phyloP scores from a whole-genome alignment of 441 rosid genomes.

The Biscutella laevigata region DNA sequence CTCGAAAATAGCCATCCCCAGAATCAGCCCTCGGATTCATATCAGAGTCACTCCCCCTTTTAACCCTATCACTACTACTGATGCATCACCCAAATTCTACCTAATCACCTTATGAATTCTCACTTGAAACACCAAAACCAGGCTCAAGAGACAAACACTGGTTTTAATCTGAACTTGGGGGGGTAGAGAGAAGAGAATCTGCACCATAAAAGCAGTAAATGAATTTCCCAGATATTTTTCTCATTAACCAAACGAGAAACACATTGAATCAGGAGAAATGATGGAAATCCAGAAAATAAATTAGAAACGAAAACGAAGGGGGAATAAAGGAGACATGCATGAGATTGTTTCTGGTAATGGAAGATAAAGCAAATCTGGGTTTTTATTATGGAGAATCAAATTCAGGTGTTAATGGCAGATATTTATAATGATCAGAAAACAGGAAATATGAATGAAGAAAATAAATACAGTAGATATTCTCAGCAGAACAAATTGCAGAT shows the following conservation, averaged over 20 bases:
- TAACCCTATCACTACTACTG: slow-evolving; percentile 19
- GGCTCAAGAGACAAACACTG: background rate
- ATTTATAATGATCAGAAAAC: slow-evolving; percentile 20
- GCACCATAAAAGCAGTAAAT: slow-evolving; percentile 29
- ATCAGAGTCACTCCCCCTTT: background rate
- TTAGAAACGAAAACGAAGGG: background rate
- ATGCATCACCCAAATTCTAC: background rate
- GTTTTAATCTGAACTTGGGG: background rate
- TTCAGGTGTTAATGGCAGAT: slow-evolving; percentile 24
- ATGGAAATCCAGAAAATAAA: slow-evolving; percentile 1
- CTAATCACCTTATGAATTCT: background rate
- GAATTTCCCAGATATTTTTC: slow-evolving; percentile 18
- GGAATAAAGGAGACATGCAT: background rate
- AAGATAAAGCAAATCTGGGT: slow-evolving; percentile 29
- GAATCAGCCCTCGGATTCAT: slow-evolving; percentile 37
- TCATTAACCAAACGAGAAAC: slow-evolving; percentile 26
- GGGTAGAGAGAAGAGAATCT: slow-evolving; percentile 15
- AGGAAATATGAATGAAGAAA: background rate
- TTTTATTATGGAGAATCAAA: slow-evolving; percentile 4
- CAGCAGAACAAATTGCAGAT: slow-evolving; percentile 14
- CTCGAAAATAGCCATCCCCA: slow-evolving; percentile 29
- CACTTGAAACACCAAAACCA: slow-evolving; percentile 8
- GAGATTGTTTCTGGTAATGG: background rate
- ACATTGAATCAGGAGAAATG: background rate
- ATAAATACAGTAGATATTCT: slow-evolving; percentile 23